These are phyloP conservation scores for Wickerhamomyces bovis DNA, from an alignment of 805 yeast genomes.

Conservation along the genomic window DNA sequence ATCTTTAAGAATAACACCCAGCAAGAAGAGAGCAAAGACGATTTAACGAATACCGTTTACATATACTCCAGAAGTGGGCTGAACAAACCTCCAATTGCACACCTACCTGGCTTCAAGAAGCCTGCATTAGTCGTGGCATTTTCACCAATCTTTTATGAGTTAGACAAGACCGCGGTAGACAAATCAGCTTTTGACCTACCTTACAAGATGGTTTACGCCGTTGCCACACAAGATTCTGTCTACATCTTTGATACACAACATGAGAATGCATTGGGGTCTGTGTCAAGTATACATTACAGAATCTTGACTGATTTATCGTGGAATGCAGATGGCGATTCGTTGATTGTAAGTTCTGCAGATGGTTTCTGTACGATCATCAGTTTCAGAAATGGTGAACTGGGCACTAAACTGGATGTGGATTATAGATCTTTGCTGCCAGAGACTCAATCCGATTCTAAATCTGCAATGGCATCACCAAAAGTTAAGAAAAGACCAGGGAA, in stretches of 20 bases:
- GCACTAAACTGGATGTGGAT: conserved; percentile 35
- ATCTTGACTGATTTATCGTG: conserved; percentile 84
- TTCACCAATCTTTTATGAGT: conserved; percentile 57
- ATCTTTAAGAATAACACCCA: conserved; percentile 33
- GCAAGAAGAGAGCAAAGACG: conserved; percentile 29
- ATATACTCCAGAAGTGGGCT: conserved; percentile 71
- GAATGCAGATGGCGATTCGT: conserved; percentile 66
- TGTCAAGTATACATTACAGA: conserved; percentile 79
- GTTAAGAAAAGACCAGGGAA: conserved; percentile 3
- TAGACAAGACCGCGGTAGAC: conserved; percentile 13
- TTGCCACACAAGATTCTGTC: conserved; percentile 87
- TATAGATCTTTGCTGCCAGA: conserved; percentile 13
- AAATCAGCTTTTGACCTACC: conserved; percentile 47
- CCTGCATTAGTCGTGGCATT: conserved; percentile 84
- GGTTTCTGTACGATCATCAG: conserved; percentile 78
- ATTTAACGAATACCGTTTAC: conserved; percentile 62
- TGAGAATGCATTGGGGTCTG: conserved; percentile 61
- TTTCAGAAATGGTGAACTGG: conserved; percentile 51
- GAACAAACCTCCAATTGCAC: conserved; percentile 65
- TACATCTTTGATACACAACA: conserved; percentile 75
- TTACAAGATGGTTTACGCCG: conserved; percentile 82
- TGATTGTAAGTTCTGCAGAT: conserved; percentile 81
- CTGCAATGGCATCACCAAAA: conserved; percentile 2
- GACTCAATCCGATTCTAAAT: conserved; percentile 4
- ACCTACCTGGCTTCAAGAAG: conserved; percentile 70